A percentile compares a stretch with the other conserved stretches of the same genome.
Conservation (phyloP, 345 rosid species). For the Nephelium lappaceum region DNA sequence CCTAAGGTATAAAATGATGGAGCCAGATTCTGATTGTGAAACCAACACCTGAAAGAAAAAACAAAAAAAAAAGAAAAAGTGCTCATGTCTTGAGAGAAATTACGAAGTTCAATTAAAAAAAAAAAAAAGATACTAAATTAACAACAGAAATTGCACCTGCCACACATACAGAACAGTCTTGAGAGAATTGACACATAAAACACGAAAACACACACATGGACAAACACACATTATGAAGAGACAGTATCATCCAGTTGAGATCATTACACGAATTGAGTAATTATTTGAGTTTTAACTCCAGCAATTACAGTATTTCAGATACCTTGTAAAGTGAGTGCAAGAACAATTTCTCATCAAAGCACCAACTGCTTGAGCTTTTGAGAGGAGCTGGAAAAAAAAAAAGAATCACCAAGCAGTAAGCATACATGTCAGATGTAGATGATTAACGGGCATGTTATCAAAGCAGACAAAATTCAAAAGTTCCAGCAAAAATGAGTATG, state of each 20-base stretch:
- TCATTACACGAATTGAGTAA: background rate
- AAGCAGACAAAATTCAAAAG: background rate
- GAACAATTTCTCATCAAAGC: constrained; percentile 79
- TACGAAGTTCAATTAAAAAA: too few species aligned
- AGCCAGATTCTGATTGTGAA: constrained; percentile 58
- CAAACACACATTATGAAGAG: background rate
- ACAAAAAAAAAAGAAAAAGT: constrained; percentile 17
- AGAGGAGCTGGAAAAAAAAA: constrained; percentile 44
- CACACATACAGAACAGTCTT: background rate
- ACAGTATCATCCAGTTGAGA: background rate
- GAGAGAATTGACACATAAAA: background rate
- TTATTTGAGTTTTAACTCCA: background rate
- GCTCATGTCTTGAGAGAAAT: background rate
- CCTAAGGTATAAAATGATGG: constrained; percentile 76
- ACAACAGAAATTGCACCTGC: constrained; percentile 1
- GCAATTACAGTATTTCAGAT: constrained; percentile 14
- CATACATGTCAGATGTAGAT: background rate
- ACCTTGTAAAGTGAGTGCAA: constrained; percentile 92
- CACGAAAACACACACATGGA: background rate
- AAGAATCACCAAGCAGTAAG: constrained; percentile 15
- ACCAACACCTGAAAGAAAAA: constrained; percentile 56
- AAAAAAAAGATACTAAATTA: background rate
- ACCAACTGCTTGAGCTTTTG: constrained; percentile 66
- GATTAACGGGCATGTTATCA: background rate
- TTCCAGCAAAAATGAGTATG: background rate